phyloP scores from a whole-genome alignment of 768 basidiomycete genomes.

The Pleurotus djamor region DNA sequence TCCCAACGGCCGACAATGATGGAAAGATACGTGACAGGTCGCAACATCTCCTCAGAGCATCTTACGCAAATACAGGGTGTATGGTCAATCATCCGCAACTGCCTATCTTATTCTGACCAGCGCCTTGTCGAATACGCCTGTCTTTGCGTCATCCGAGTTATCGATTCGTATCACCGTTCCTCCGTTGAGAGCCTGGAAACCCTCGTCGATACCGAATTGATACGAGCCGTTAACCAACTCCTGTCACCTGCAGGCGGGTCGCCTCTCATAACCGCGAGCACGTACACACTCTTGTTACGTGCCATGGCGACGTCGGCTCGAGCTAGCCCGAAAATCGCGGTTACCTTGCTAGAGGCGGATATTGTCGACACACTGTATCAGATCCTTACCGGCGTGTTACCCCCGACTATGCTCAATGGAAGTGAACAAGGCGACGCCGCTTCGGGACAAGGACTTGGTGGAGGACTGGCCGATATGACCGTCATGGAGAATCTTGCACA shows the following conservation, averaged over 20 bases:
- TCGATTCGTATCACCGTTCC: conserved; percentile 89
- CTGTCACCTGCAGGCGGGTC: conserved; percentile 86
- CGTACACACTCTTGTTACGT: conserved; percentile 85
- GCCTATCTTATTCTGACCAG: conserved; percentile 89
- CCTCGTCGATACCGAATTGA: conserved; percentile 76
- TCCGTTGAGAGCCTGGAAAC: conserved; percentile 84
- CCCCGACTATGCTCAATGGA: conserved; percentile 53
- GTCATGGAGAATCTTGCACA: conserved; percentile 98
- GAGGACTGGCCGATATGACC: conserved; percentile 92
- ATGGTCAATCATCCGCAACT: conserved; percentile 92
- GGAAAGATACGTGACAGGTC: conserved; percentile 29
- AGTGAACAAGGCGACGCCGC: conserved; percentile 60
- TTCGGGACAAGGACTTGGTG: conserved; percentile 78
- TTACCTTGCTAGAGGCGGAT: conserved; percentile 87
- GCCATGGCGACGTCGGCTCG: conserved; percentile 87
- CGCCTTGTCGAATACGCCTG: conserved; percentile 97
- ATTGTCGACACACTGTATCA: conserved; percentile 93
- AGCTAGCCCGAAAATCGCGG: conserved; percentile 83
- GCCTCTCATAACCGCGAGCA: conserved; percentile 80
- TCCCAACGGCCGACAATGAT: too few species aligned
- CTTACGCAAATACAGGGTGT: conserved; percentile 87
- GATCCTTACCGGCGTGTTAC: conserved; percentile 91
- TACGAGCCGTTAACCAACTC: conserved; percentile 82
- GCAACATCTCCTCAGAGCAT: conserved; percentile 86
- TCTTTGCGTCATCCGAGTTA: conserved; percentile 89